Evolutionary conservation across 805 yeast genomes (phyloP).

Genomic region (Clavispora carvajalis): DNA sequence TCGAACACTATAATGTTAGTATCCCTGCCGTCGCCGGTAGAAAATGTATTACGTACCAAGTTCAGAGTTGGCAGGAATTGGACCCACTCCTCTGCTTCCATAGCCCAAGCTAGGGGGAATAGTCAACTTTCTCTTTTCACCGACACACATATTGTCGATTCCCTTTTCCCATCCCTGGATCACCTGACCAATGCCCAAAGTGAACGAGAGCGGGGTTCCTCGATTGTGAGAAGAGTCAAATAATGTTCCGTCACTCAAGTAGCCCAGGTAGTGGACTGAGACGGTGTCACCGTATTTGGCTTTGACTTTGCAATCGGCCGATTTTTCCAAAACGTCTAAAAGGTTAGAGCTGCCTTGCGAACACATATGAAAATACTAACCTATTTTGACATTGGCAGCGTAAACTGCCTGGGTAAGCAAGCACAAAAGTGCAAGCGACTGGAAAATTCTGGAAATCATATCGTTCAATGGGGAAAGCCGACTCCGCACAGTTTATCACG

Average conservation of each 20-base stretch:
- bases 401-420: background rate
- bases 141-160: conserved; percentile 69
- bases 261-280: conserved; percentile 76
- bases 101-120: conserved; percentile 79
- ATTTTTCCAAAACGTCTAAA: conserved; percentile 23
- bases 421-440: background rate
- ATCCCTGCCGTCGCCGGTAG: background rate
- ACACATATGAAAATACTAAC: conserved; percentile 5
- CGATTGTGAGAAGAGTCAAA: conserved; percentile 72
- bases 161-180: conserved; percentile 93
- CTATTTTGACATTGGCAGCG: conserved; percentile 11
- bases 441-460: background rate
- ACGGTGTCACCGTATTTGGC: conserved; percentile 64
- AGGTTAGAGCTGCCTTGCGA: conserved; percentile 5
- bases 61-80: conserved; percentile 74
- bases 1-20: conserved; percentile 42
- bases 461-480: background rate
- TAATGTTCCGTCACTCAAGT: conserved; percentile 55
- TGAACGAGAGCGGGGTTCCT: conserved; percentile 62
- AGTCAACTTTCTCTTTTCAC: conserved; percentile 73
- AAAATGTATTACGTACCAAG: conserved; percentile 31
- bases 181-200: conserved; percentile 75
- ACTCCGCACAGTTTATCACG: background rate
- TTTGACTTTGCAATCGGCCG: conserved; percentile 51
- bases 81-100: conserved; percentile 72